Evolutionary conservation across 805 yeast genomes (phyloP), one percentile per base, ranked within the genome.

Genomic region (Pichia manshurica): DNA sequence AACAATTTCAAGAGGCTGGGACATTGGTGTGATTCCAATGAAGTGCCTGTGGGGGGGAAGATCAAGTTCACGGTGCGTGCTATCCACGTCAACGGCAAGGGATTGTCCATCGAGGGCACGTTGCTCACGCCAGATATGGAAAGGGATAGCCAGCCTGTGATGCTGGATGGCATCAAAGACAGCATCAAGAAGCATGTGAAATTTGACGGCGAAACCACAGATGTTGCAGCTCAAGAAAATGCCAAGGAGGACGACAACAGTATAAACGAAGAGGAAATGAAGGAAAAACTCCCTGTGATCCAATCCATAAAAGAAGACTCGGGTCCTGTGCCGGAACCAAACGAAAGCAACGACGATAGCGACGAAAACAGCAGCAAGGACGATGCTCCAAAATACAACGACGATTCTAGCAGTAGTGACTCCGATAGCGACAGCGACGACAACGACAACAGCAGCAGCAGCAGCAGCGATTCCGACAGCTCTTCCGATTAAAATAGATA

Each of bases 41-140:
- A 84, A 13, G 71, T 75, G 39, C 80, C 82, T 46, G 72, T 93
- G 17, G 96, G 85, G 55, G 97, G 96, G 4, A 88, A 87, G 64
- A 65, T 91, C 44, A 74, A 73, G 56, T 89, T 93, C 65, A 79
- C 81, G 2, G 79, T 91, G 38, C 85, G 82, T 61, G 72, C 81
- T 23, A 73, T 91, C 46, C 83, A 78, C 66, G 78, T 83, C 13
- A 77, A 90, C 5, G 95, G 96, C 8, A 84, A 81, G 64, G 83
- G 87, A 47, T 81, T 90, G 15, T 83, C 95, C 9, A 75, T 91
- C 13, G 95, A 89, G 52, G 98, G 98, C n/a, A 82, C 96, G 1
- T 71, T 90, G 51, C 64, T 84, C 22, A 61, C 71, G 52, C 82
- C 84, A 3, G 83, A 81, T 19, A 62, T 68, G 25, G 84, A 78